A percentile compares a stretch with the other conserved stretches of the same genome.
Conservation (phyloP, 1,284 basidiomycete species). For the Leccinum brunneo-olivaceum region DNA sequence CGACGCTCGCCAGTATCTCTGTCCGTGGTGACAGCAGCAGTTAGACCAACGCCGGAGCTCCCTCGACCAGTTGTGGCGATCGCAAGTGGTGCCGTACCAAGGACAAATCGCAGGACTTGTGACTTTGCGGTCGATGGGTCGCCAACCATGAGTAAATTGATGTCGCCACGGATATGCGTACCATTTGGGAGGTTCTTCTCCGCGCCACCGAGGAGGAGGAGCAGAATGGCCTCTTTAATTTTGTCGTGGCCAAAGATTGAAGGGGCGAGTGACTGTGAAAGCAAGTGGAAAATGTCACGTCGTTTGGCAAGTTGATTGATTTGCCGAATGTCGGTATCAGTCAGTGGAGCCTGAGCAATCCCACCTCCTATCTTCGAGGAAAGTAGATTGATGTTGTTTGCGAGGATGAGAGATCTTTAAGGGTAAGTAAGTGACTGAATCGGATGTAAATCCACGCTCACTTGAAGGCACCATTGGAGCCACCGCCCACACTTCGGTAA, state of each 20-base stretch:
- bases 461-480: slow-evolving; percentile 87
- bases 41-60: slow-evolving; percentile 96
- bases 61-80: slow-evolving; percentile 98
- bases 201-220: slow-evolving; percentile 90
- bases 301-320: slow-evolving; percentile 94
- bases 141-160: slow-evolving; percentile 99
- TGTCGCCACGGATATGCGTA: slow-evolving; percentile 98
- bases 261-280: slow-evolving; percentile 93
- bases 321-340: slow-evolving; percentile 91
- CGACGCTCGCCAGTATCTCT: slow-evolving; percentile 95
- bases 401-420: slow-evolving; percentile 82
- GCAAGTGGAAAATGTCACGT: slow-evolving; percentile 78
- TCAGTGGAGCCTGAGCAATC: slow-evolving; percentile 88
- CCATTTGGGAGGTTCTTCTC: slow-evolving; percentile 98
- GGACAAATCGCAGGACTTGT: slow-evolving; percentile 93
- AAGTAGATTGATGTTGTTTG: slow-evolving; percentile 95
- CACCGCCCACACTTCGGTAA: slow-evolving; percentile 90
- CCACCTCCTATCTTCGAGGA: slow-evolving; percentile 96
- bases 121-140: slow-evolving; percentile 98
- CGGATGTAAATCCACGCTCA: slow-evolving; percentile 37
- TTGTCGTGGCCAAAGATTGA: slow-evolving; percentile 96
- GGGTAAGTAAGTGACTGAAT: slow-evolving; percentile 10
- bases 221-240: slow-evolving; percentile 91
- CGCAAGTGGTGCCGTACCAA: slow-evolving; percentile 93
- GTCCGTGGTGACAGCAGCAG: slow-evolving; percentile 98